phyloP scores from a whole-genome alignment of 495 filamentous ascomycete genomes.

The Platismatia glauca region DNA sequence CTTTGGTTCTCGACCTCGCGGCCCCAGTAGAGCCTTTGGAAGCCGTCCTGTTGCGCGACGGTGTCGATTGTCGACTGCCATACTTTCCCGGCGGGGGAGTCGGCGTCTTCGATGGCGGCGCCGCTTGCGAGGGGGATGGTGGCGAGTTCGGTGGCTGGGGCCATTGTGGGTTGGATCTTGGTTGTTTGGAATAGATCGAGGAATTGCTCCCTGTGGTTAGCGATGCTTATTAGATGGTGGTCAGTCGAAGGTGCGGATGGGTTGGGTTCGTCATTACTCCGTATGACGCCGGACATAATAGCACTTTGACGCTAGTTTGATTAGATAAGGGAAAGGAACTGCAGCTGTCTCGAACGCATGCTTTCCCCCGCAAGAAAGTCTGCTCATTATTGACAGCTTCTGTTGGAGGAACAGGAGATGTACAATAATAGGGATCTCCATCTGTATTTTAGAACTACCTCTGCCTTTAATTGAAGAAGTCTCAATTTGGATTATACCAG shows the following conservation, averaged over 20 bases:
- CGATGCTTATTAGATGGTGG: not conserved
- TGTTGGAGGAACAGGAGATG: no score
- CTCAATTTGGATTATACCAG: no score
- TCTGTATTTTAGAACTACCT: no score
- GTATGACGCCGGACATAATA: not conserved
- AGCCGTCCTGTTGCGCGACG: conserved; percentile 20
- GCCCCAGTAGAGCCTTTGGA: conserved; percentile 21
- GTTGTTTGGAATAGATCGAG: no score
- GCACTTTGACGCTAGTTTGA: no score
- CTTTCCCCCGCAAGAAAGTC: no score
- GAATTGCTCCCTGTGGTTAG: no score
- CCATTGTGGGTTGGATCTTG: conserved; percentile 7
- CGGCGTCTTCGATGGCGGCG: conserved; percentile 19
- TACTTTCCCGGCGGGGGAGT: conserved; percentile 17
- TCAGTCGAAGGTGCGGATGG: not conserved
- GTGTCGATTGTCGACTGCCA: conserved; percentile 18
- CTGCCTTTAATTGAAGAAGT: no score
- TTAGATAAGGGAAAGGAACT: no score
- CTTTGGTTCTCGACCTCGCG: conserved; percentile 20
- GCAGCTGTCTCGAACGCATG: no score
- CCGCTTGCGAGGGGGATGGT: conserved; percentile 16
- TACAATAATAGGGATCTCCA: no score
- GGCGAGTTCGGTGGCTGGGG: conserved; percentile 25
- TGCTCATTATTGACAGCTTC: no score
- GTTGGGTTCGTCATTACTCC: not conserved